These are phyloP conservation scores for Kodamaea kakaduensis DNA, from an alignment of 805 yeast species.

Conservation along the genomic window DNA sequence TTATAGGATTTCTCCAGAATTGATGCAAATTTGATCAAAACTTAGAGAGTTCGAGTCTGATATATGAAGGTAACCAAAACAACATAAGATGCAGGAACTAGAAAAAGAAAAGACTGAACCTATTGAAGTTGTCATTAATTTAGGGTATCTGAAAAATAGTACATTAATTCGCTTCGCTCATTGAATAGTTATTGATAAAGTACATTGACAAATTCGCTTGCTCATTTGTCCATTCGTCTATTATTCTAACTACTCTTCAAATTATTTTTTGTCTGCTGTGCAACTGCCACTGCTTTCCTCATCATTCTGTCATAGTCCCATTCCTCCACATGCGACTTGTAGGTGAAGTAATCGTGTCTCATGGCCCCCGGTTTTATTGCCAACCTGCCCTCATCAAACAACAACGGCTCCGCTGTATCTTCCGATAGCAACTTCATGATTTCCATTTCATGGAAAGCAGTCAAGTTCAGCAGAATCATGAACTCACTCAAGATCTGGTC, in stretches of 20 bases:
- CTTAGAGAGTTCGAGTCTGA: no score
- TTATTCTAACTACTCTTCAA: not conserved
- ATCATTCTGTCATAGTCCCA: conserved; percentile 6
- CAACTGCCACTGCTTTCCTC: conserved; percentile 1
- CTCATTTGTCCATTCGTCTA: not conserved
- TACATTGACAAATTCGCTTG: no score
- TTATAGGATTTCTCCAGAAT: no score
- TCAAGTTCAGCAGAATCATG: conserved; percentile 24
- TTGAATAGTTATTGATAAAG: no score
- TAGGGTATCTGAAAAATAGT: no score
- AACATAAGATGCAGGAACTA: no score
- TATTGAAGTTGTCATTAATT: no score
- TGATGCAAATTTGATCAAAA: no score
- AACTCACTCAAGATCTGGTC: conserved; percentile 29
- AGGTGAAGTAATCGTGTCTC: conserved; percentile 14
- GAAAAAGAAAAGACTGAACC: no score
- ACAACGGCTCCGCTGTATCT: conserved; percentile 10
- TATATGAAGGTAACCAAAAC: no score
- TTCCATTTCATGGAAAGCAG: conserved; percentile 32
- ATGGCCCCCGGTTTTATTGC: conserved; percentile 6
- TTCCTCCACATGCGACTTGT: conserved; percentile 1
- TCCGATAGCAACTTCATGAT: conserved; percentile 12
- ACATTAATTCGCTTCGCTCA: no score
- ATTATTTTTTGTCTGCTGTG: not conserved
- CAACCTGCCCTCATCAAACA: conserved; percentile 8